phyloP scores from a whole-genome alignment of 495 filamentous ascomycete species.

The Neurospora sp. region DNA sequence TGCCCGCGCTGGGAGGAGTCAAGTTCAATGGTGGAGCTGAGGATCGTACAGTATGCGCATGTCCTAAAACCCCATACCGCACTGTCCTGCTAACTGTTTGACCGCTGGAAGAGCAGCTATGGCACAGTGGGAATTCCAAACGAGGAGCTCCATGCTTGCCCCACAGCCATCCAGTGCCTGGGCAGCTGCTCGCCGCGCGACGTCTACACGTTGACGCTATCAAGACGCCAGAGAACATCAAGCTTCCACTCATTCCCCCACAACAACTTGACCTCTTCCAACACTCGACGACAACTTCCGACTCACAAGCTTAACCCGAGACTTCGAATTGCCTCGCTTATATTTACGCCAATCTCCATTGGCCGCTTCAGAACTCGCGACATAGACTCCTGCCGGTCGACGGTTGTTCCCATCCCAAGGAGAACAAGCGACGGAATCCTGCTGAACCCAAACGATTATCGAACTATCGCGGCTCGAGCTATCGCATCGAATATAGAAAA shows the following conservation, averaged over 20 bases:
- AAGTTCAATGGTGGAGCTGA: background rate
- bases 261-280: background rate
- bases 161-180: background rate
- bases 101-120: background rate
- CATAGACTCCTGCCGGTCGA: background rate
- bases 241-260: background rate
- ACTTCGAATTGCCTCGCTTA: background rate
- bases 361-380: background rate
- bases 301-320: background rate
- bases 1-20: background rate
- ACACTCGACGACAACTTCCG: background rate
- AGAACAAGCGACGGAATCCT: background rate
- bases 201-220: background rate
- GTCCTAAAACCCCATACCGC: background rate
- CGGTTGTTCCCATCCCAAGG: background rate
- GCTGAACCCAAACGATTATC: background rate
- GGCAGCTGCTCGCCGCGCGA: background rate
- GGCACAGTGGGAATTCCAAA: background rate
- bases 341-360: background rate
- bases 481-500: constrained; percentile 3
- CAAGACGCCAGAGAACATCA: background rate
- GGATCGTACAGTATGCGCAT: background rate
- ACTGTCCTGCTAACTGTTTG: background rate
- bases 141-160: background rate
- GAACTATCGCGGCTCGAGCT: background rate